These are phyloP conservation scores for Chenopodium suecicum DNA, from an alignment of 148 eudicot species.

Conservation along the genomic window DNA sequence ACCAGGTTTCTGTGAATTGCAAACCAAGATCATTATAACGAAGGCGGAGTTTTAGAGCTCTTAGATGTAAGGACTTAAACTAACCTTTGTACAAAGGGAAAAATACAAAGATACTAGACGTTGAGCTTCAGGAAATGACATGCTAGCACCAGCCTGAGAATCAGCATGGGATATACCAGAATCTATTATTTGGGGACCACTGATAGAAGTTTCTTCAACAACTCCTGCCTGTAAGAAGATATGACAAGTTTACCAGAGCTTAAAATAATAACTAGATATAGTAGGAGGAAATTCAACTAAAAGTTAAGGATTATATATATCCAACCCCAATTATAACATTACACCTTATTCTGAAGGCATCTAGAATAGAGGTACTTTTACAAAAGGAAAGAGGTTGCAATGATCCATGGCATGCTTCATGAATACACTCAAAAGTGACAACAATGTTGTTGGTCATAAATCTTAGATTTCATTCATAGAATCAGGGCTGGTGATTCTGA, in stretches of 20 bases:
- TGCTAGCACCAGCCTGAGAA: conserved; percentile 41
- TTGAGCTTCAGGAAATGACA: conserved; percentile 72
- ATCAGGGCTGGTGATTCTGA: no score
- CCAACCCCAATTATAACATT: no score
- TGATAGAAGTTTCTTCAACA: conserved; percentile 63
- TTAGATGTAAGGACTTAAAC: conserved; percentile 9
- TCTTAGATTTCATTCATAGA: no score
- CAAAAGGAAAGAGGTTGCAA: no score
- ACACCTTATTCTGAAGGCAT: no score
- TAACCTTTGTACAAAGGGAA: conserved; percentile 89
- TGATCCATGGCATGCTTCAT: no score
- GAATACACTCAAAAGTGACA: no score
- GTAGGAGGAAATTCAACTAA: no score
- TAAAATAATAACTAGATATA: background rate
- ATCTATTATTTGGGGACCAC: conserved; percentile 68
- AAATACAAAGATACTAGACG: conserved; percentile 81
- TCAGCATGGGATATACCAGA: conserved; percentile 46
- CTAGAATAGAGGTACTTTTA: no score
- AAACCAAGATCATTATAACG: background rate
- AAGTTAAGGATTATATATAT: no score
- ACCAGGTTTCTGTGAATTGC: conserved; percentile 66
- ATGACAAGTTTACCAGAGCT: background rate
- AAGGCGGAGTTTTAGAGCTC: background rate
- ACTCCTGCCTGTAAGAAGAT: conserved; percentile 47
- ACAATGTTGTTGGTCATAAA: no score